A percentile compares a stretch with the other conserved stretches of the same genome.
These are phyloP conservation scores for Lathyrus tuberosus DNA, from an alignment of 306 rosid genomes.

Conservation along the genomic window DNA sequence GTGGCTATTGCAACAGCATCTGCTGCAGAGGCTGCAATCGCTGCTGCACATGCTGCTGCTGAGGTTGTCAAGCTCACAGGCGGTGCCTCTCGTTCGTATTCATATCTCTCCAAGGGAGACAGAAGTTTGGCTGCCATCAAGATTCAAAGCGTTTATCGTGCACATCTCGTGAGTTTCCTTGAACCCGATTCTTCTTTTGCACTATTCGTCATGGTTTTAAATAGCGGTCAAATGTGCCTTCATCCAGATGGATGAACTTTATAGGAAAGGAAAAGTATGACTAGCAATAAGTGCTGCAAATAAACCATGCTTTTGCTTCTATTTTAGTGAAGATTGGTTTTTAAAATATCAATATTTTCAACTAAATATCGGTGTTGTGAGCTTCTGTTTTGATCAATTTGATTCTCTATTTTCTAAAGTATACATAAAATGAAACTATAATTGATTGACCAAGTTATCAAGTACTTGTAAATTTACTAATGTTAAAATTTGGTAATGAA, in stretches of 20 bases:
- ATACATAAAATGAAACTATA: constrained; percentile 17
- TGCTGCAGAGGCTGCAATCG: constrained; percentile 88
- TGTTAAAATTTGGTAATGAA: constrained; percentile 24
- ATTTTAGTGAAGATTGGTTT: no score
- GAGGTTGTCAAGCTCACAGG: constrained; percentile 78
- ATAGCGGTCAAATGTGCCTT: no score
- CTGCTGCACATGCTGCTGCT: constrained; percentile 88
- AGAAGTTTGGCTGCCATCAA: constrained; percentile 63
- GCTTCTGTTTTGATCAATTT: constrained; percentile 11
- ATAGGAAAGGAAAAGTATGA: no score
- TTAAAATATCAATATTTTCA: no score
- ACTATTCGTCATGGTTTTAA: background rate
- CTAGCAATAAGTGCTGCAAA: no score
- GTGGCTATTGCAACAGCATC: constrained; percentile 86
- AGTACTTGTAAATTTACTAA: constrained; percentile 14
- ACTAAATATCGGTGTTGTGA: background rate
- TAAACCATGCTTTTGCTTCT: no score
- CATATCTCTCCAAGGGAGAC: constrained; percentile 43
- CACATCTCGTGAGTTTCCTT: constrained; percentile 69
- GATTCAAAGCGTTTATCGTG: constrained; percentile 79
- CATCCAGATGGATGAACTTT: no score
- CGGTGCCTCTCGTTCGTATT: constrained; percentile 45
- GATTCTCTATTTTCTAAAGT: background rate
- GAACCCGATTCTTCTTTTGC: background rate
- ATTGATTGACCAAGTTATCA: background rate